Evolutionary conservation across 139 green algal genomes (phyloP), one percentile per base, ranked within the genome.

Genomic region (Chlorella sp.): DNA sequence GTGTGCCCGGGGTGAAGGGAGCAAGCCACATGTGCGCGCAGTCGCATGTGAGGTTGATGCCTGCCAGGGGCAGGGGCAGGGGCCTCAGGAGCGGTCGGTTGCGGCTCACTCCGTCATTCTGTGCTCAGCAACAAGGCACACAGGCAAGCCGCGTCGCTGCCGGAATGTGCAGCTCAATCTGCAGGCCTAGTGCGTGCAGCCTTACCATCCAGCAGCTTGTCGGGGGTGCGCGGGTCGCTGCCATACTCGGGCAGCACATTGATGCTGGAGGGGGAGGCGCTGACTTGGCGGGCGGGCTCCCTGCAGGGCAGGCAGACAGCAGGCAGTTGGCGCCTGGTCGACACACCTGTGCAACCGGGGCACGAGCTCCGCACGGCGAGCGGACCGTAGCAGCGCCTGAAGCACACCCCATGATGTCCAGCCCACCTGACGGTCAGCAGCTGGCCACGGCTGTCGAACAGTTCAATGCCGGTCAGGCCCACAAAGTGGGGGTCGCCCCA

Each of bases 401-500:
- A n/a, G n/a, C n/a, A n/a, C n/a, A n/a, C n/a, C n/a, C 44, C 6
- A 51, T 51, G 44, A n/a, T 51, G 9, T 16, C 7, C 44, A 51
- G 13, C 51, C 15, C 51, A 60, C 51, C 39, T 74, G 41, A 82
- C 18, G 26, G 62, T 34, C 44, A 92, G 36, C 47, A 70, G 39
- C 67, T 79, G 51, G 23, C 88, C 88, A 12, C 15, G 9, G 5
- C 32, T 32, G 73, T 92, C 86, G 80, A 92, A 92, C 60, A 92
- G 56, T 39, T 92, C 88, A 15, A 92, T 75, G 20, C 82, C 88
- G 17, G 71, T 60, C 38, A 92, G 67, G 11, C 88, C 88, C 64
- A 92, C 84, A 30, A 89, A 90, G 74, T 89, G 74, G 30, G 55
- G n/a, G 81, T 92, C 88, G 34, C 88, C 88, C 88, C 88, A 92